phyloP scores from a whole-genome alignment of 2,329 filamentous ascomycete species.

The Alternaria longipes region DNA sequence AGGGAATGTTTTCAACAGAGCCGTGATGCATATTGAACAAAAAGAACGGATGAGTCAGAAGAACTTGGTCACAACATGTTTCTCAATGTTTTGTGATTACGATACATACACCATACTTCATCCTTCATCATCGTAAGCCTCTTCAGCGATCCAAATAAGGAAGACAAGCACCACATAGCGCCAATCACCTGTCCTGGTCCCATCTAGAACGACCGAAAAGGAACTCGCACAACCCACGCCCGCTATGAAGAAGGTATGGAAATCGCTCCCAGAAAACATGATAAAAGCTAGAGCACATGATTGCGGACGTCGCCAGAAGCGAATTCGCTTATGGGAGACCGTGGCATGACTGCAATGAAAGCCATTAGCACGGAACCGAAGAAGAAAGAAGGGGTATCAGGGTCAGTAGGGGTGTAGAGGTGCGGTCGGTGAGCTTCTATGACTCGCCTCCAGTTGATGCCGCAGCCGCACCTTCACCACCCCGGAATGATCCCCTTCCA shows the following conservation, averaged over 20 bases:
- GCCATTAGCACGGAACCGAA: constrained; percentile 27
- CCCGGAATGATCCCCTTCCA: constrained; percentile 43
- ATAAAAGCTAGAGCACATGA: constrained; percentile 19
- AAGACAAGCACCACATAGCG: constrained; percentile 15
- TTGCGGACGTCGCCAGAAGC: constrained; percentile 9
- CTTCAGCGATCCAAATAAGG: constrained; percentile 2
- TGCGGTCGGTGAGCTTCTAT: constrained; percentile 31
- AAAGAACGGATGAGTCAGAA: not conserved
- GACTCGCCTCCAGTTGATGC: constrained; percentile 51
- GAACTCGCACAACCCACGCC: constrained; percentile 35
- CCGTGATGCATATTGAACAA: not conserved
- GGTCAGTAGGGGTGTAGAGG: constrained; percentile 28
- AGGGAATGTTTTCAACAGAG: not conserved
- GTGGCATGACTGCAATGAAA: constrained; percentile 9
- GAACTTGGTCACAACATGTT: not conserved
- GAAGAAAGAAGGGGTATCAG: constrained; percentile 45
- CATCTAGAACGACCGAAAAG: constrained; percentile 18
- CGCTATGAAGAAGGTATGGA: constrained; percentile 32
- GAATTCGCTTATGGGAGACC: not conserved
- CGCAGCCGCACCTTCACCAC: constrained; percentile 47
- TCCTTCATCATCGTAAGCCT: constrained; percentile 3
- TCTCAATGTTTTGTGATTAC: constrained; percentile 9
- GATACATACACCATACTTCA: constrained; percentile 8
- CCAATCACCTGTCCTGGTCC: constrained; percentile 5
- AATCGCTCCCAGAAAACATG: constrained; percentile 23